A percentile compares a stretch with the other conserved stretches of the same genome.
phyloP scores from a whole-genome alignment of 2,329 filamentous ascomycete genomes.

The Pseudogymnoascus sp. region DNA sequence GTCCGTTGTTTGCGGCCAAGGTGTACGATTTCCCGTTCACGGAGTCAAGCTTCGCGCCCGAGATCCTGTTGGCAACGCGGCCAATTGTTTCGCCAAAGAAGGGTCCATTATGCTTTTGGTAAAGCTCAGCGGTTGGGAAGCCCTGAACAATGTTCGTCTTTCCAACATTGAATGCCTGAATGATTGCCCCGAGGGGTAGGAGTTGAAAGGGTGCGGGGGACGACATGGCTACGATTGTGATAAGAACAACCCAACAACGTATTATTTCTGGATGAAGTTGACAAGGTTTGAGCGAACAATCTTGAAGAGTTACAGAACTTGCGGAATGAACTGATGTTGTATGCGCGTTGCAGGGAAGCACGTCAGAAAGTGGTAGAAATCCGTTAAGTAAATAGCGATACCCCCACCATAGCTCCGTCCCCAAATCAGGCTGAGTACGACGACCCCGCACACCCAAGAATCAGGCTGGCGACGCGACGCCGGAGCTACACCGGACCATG shows the following conservation, averaged over 20 bases:
- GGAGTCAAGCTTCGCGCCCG: constrained; percentile 57
- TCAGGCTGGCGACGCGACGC: neutral
- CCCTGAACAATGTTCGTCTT: constrained; percentile 81
- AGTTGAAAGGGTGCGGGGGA: constrained; percentile 44
- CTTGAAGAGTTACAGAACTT: neutral
- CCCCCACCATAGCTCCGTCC: constrained; percentile 8
- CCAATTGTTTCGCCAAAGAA: constrained; percentile 95
- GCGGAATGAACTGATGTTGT: neutral
- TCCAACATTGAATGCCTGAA: constrained; percentile 70
- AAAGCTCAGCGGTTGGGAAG: constrained; percentile 68
- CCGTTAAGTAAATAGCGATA: neutral
- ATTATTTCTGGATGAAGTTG: neutral
- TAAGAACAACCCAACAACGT: neutral
- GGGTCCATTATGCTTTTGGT: constrained; percentile 63
- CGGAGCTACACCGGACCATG: neutral
- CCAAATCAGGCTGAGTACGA: constrained; percentile 5
- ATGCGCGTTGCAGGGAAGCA: neutral
- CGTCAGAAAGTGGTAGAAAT: neutral
- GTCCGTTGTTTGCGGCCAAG: constrained; percentile 66
- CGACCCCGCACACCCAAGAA: neutral
- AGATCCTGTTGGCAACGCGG: constrained; percentile 72
- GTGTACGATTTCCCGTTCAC: constrained; percentile 65
- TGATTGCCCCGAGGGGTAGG: constrained; percentile 67
- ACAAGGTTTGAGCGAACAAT: neutral
- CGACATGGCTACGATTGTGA: constrained; percentile 2